Evolutionary conservation across 2,329 filamentous ascomycete species (phyloP), one percentile per base, ranked within the genome.

Genomic region (Aspergillus costaricaensis): DNA sequence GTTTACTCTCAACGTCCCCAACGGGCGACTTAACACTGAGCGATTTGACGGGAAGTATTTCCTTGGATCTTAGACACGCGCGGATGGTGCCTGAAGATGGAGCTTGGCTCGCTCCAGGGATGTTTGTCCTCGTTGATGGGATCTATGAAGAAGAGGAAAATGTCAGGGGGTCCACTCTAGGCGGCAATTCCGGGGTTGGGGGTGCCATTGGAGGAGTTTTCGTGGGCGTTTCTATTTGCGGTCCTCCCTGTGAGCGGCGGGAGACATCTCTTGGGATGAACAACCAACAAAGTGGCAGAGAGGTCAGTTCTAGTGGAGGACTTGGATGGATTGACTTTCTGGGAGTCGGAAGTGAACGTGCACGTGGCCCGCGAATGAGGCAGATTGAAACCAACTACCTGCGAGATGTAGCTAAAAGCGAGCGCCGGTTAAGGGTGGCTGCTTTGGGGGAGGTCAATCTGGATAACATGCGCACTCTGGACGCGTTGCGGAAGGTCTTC

Each of bases 311-410:
- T 44, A 89, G 88, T 27, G 91, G 91, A 60, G 91, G 91, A 0
- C 97, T 98, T 72, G 95, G 95, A 47, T 99, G 95, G 93, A 92
- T 96, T 56, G 95, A 98, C 75, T 99, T 98, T 72, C 82, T 98
- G 1, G 95, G 94, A 5, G 86, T 95, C 1, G 94, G 94, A 38
- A 96, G 92, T 69, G 92, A 96, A 74, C 88, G 92, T 49, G 92
- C 92, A 6, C 86, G 89, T 1, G 93, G 94, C 0, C 76, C 85
- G 1, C 89, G 90, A 59, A 97, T 98, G 94, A 87, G 91, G 57
- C 87, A 85, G 61, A 82, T 97, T 1, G 90, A 96, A 72, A 82
- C 86, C 38, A 85, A 87, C 51, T 80, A 95, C 2, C 79, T 94
- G n/a, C 70, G 73, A 30, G 61, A 68, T 25, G 60, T 64, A 5